Conservation (phyloP, 495 filamentous ascomycete genomes). For the Sporormia fimetaria region DNA sequence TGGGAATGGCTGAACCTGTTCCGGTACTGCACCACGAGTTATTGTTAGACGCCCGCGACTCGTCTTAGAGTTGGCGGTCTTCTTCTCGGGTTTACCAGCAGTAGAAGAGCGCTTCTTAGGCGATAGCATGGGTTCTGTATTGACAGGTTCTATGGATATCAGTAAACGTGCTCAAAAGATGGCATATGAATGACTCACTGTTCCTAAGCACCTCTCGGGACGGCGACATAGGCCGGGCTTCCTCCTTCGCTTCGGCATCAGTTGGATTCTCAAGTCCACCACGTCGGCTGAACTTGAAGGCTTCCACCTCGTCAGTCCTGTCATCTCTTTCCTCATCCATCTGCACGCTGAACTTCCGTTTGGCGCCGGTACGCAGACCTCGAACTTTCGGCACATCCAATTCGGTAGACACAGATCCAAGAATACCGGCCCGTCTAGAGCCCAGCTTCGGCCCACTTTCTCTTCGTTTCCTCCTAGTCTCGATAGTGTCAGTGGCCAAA, state of each 20-base stretch:
- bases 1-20: constrained; percentile 12
- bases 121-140: constrained; percentile 29
- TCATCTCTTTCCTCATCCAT: constrained; percentile 40
- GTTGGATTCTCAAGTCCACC: constrained; percentile 7
- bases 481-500: constrained; percentile 39
- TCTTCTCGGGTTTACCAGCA: constrained; percentile 22
- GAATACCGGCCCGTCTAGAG: constrained; percentile 22
- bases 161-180: constrained; percentile 3
- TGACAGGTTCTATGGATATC: constrained; percentile 28
- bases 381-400: constrained; percentile 15
- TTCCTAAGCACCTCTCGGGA: constrained; percentile 27
- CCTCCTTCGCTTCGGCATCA: constrained; percentile 1
- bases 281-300: constrained; percentile 43
- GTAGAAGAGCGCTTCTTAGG: constrained; percentile 26
- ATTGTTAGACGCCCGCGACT: constrained; percentile 12
- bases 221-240: constrained; percentile 2
- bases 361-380: constrained; percentile 39
- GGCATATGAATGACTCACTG: constrained; percentile 19
- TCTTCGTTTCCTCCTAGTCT: constrained; percentile 41
- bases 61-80: constrained; percentile 12
- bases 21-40: constrained; percentile 1
- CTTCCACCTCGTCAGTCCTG: constrained; percentile 30
- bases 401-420: constrained; percentile 23
- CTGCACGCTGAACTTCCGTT: constrained; percentile 49
- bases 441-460: constrained; percentile 34